Percentiles rank a stretch among this genome's conserved stretches.
These are phyloP conservation scores for Saccharomycopsis javanensis DNA, from an alignment of 805 yeast species.

Conservation along the genomic window DNA sequence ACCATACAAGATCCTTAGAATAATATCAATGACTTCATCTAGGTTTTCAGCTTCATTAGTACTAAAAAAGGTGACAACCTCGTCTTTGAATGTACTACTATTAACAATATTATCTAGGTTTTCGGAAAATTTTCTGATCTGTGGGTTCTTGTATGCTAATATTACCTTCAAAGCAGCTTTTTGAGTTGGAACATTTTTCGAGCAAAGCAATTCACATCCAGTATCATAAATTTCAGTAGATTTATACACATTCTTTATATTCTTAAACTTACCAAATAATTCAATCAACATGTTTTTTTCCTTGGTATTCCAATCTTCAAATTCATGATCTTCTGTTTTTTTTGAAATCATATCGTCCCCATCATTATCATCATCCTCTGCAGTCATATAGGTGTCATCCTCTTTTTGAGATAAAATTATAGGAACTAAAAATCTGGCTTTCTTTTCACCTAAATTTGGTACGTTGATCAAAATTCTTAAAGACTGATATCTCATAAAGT, in stretches of 20 bases:
- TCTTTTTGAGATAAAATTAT: slow-evolving; percentile 33
- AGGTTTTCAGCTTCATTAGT: slow-evolving; percentile 48
- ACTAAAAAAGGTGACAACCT: slow-evolving; percentile 53
- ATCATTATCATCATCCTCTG: slow-evolving; percentile 21
- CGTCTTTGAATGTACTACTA: slow-evolving; percentile 79
- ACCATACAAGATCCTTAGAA: slow-evolving; percentile 67
- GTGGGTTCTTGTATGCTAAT: slow-evolving; percentile 50
- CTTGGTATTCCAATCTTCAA: slow-evolving; percentile 33
- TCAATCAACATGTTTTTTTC: slow-evolving; percentile 53
- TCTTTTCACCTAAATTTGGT: slow-evolving; percentile 63
- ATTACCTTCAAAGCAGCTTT: slow-evolving; percentile 62
- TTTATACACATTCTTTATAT: slow-evolving; percentile 44
- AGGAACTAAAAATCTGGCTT: slow-evolving; percentile 49
- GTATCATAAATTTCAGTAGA: slow-evolving; percentile 45
- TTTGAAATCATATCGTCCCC: slow-evolving; percentile 19
- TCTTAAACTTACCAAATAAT: slow-evolving; percentile 54
- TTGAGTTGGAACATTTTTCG: slow-evolving; percentile 54
- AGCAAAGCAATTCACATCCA: slow-evolving; percentile 48
- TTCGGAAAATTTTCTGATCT: slow-evolving; percentile 59
- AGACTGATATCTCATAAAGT: slow-evolving; percentile 43
- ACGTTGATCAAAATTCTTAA: slow-evolving; percentile 46
- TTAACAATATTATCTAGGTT: slow-evolving; percentile 68
- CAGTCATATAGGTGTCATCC: slow-evolving; percentile 22
- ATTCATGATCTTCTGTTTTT: slow-evolving; percentile 20
- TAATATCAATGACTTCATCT: slow-evolving; percentile 52